These are phyloP conservation scores for Zychaea mexicana DNA, from an alignment of 371 early-diverging fungal genomes.

Conservation along the genomic window DNA sequence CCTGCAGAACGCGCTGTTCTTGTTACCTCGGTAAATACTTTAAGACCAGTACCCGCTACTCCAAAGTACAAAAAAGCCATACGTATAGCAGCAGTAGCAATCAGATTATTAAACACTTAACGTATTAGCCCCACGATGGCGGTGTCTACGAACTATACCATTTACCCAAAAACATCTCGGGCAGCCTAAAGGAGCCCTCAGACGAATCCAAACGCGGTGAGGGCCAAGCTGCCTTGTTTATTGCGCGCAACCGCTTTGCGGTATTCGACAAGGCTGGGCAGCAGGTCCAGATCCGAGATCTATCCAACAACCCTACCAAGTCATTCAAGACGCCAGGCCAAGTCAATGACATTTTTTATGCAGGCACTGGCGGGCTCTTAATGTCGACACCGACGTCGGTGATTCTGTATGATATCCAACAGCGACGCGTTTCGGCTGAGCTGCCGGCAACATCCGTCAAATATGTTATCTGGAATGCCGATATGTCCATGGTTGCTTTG, in stretches of 20 bases:
- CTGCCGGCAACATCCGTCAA: conserved; percentile 79
- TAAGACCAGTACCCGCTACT: too few relatives aligned
- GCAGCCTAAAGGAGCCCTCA: conserved; percentile 64
- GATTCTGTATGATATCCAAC: conserved; percentile 90
- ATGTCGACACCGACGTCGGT: conserved; percentile 83
- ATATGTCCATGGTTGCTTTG: conserved; percentile 85
- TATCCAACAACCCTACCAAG: conserved; percentile 85
- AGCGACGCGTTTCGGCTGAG: conserved; percentile 74
- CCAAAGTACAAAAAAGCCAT: too few relatives aligned
- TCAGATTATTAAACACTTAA: too few relatives aligned
- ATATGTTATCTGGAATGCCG: conserved; percentile 89
- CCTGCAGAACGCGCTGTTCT: conserved; percentile 90
- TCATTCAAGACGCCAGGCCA: conserved; percentile 78
- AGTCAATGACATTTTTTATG: conserved; percentile 86
- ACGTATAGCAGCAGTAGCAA: too few relatives aligned
- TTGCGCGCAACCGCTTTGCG: conserved; percentile 95
- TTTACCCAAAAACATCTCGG: conserved; percentile 73
- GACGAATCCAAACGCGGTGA: conserved; percentile 73
- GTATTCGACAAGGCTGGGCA: conserved; percentile 84
- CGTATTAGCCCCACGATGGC: conserved; percentile 72
- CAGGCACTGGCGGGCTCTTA: conserved; percentile 83
- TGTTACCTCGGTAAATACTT: conserved; percentile 71
- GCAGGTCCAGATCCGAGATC: conserved; percentile 77
- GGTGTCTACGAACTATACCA: conserved; percentile 87
- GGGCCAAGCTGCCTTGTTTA: conserved; percentile 87